Base-by-base conservation (phyloP, 192 early-diverging fungal species). In the Coemansia sp. region DNA sequence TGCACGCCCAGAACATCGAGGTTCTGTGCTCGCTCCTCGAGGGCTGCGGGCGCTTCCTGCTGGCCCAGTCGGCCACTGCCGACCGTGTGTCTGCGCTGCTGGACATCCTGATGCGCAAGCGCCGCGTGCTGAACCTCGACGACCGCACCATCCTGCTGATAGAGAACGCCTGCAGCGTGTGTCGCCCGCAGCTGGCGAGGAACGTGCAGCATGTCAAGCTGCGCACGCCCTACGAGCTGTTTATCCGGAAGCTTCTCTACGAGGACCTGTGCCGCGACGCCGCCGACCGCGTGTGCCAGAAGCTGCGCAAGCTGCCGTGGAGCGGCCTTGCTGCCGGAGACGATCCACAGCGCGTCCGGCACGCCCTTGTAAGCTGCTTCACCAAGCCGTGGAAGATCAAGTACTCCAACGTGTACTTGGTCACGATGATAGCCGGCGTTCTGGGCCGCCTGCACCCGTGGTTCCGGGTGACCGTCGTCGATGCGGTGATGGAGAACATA, bases 301-400 rank as follows among this genome's bases (percentile, higher is more conserved):
- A 77, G 46, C 74, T 99, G 46, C 88, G 94, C 27, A 95, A 93
- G 69, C 72, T 95, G 48, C 83, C 95, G 42, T 99, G 97, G 96
- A 72, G 83, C 24, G 85, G 91, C 61, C 62, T 58, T 23, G 34
- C 61, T 19, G 13, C 16, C n/a, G 50, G 35, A 19, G 63, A 58
- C 11, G 77, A 78, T 27, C 54, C 67, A 22, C 77, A 70, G 53
- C 69, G 64, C 19, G 72, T 86, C 6, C 70, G 82, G 11, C 72
- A 74, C 23, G 69, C 94, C 46, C 64, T 97, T 2, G 55, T 83
- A n/a, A 87, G 86, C 50, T 79, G 88, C 36, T 98, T 99, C 57
- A 83, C 83, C 58, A 97, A 98, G 64, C 79, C 93, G 22, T 95
- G 93, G 93, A 95, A 97, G 73, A 84, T 98, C 58, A 94, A 94